A percentile compares a stretch with the other conserved stretches of the same genome.
Conservation (phyloP, 805 yeast species). For the Yarrowia sp. region DNA sequence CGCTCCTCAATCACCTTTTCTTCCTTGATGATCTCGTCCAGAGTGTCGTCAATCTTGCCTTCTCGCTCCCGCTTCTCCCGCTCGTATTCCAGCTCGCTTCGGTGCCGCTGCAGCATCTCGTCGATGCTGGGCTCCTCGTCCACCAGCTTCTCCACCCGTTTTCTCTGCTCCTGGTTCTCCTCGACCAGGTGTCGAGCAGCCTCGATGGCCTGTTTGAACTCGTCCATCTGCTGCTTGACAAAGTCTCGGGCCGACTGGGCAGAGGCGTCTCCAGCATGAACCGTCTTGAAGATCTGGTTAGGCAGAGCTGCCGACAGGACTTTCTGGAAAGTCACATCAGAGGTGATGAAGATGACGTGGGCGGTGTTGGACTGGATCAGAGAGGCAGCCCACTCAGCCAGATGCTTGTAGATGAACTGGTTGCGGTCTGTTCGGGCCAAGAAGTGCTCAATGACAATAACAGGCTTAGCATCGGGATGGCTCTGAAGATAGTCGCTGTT, state of each 20-base stretch:
- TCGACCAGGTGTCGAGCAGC: constrained; percentile 10
- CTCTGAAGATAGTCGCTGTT: constrained; percentile 65
- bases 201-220: constrained; percentile 18
- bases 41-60: constrained; percentile 1
- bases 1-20: not conserved
- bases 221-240: constrained; percentile 30
- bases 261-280: constrained; percentile 79
- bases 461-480: constrained; percentile 82
- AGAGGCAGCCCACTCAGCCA: constrained; percentile 87
- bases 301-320: constrained; percentile 72
- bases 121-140: not conserved
- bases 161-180: not conserved
- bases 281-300: constrained; percentile 75
- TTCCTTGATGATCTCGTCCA: constrained; percentile 18
- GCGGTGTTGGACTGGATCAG: constrained; percentile 77
- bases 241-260: constrained; percentile 65
- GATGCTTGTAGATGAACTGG: constrained; percentile 63
- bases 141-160: not conserved
- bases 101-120: constrained; percentile 46
- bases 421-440: constrained; percentile 54
- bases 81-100: constrained; percentile 37
- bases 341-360: constrained; percentile 84
- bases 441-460: constrained; percentile 77
- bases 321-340: constrained; percentile 75
- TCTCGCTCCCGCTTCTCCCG: constrained; percentile 34